A percentile compares a stretch with the other conserved stretches of the same genome.
Evolutionary conservation across 73 alveolate genomes (phyloP).

Genomic region (Loxodes magnus): DNA sequence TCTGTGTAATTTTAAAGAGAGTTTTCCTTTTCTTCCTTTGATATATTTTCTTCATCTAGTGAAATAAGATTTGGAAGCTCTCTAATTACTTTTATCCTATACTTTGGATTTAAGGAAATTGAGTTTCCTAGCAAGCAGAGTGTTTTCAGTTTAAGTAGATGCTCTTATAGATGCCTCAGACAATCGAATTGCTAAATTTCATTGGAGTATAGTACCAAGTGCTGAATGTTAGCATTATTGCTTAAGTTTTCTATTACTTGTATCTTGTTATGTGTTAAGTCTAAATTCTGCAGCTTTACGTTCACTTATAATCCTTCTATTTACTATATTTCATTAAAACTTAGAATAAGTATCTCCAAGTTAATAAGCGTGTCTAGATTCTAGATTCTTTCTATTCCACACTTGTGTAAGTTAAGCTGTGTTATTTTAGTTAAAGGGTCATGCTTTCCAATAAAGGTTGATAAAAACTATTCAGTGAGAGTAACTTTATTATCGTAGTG

Average conservation of each 20-base stretch:
- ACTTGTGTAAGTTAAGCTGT: conserved; percentile 70
- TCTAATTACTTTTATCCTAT: conserved; percentile 30
- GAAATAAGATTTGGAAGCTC: conserved; percentile 14
- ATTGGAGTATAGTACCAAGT: conserved; percentile 72
- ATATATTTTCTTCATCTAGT: conserved; percentile 35
- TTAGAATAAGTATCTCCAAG: conserved; percentile 65
- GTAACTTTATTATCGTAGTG: not conserved
- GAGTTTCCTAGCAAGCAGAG: conserved; percentile 58
- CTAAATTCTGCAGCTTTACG: conserved; percentile 56
- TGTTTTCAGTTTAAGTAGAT: conserved; percentile 37
- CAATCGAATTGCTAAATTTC: conserved; percentile 70
- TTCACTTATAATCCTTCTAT: conserved; percentile 66
- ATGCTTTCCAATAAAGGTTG: too few species aligned
- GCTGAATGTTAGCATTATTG: conserved; percentile 46
- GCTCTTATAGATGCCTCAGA: conserved; percentile 31
- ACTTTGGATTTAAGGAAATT: conserved; percentile 42
- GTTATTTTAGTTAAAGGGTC: conserved; percentile 35
- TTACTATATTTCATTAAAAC: conserved; percentile 74
- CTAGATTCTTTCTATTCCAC: conserved; percentile 64
- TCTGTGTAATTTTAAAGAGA: not conserved
- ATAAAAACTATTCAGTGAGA: too few species aligned
- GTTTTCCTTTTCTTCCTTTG: not conserved
- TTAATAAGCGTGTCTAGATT: conserved; percentile 62
- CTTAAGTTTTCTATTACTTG: conserved; percentile 62
- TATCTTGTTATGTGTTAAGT: conserved; percentile 80